phyloP scores from a whole-genome alignment of 176 grass and related monocot species.

The Lolium multiflorum region DNA sequence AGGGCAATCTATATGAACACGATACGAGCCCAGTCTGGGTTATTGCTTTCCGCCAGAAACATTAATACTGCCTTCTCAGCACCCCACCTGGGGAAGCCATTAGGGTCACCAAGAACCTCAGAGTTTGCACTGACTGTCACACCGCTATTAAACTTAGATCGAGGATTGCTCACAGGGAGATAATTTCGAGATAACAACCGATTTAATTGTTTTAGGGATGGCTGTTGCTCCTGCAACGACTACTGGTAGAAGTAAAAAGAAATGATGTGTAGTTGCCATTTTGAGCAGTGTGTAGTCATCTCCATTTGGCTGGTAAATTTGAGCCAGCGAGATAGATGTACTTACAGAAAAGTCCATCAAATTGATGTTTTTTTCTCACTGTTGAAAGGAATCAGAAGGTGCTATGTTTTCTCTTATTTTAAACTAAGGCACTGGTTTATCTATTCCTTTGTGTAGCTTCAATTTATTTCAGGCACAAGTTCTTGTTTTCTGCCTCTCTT shows the following conservation, averaged over 20 bases:
- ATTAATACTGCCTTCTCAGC: slow-evolving; percentile 21
- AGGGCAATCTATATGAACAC: too few relatives aligned
- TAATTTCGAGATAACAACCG: slow-evolving; percentile 67
- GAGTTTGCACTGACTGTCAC: slow-evolving; percentile 41
- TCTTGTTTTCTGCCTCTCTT: background rate
- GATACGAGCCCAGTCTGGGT: too few relatives aligned
- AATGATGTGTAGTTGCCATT: background rate
- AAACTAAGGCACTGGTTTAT: too few relatives aligned
- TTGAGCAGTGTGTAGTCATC: slow-evolving; percentile 15
- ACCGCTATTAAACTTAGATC: slow-evolving; percentile 65
- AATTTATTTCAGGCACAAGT: background rate
- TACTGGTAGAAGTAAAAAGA: slow-evolving; percentile 59
- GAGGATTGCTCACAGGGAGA: slow-evolving; percentile 47
- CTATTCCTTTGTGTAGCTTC: slow-evolving; percentile 6
- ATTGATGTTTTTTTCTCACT: background rate
- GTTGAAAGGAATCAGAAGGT: background rate
- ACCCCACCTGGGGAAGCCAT: slow-evolving; percentile 51
- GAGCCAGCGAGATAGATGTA: background rate
- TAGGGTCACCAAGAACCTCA: slow-evolving; percentile 67
- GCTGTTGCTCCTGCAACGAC: slow-evolving; percentile 65
- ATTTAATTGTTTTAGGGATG: slow-evolving; percentile 74
- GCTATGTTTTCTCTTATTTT: background rate
- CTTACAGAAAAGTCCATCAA: background rate
- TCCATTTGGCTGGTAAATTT: background rate
- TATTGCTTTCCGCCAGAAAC: too few relatives aligned